Evolutionary conservation across 2,329 filamentous ascomycete species (phyloP), one percentile per base, ranked within the genome.

Genomic region (Mollisia scopiformis): DNA sequence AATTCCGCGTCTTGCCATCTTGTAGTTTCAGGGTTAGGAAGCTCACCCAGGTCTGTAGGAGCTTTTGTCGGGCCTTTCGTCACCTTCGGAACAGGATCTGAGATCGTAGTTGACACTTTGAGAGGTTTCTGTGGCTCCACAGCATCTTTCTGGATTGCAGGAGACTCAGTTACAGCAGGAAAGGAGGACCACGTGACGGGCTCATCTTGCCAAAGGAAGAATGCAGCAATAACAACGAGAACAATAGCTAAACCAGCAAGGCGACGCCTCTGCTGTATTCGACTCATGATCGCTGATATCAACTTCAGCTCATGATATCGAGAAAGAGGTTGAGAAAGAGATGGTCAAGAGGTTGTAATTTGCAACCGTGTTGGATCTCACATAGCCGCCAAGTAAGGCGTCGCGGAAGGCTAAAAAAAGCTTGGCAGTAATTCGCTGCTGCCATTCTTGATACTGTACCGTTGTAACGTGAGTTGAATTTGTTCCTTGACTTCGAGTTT

Each of bases 351-450:
- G 49, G 39, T 43, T n/a, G 39, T 43, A 43, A 21, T 10, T 19
- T 19, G n/a, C 16, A 19, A 43, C 6, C 10, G 50, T 31, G 27
- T 37, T 31, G 39, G 46, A 28, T 50, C n/a, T n/a, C 14, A 28
- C 37, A 39, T 14, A 37, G 19, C 50, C 28, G 30, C 50, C 21
- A 37, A n/a, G n/a, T n/a, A n/a, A n/a, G n/a, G n/a, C n/a, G n/a
- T n/a, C n/a, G n/a, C n/a, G n/a, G n/a, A n/a, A n/a, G n/a, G n/a
- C n/a, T n/a, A n/a, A n/a, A n/a, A 23, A 33, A 21, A 23, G 37
- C 50, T 53, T 53, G 50, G 50, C 50, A n/a, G n/a, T n/a, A 35
- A 35, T n/a, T 53, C 25, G 35, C 19, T 50, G 39, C n/a, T 43
- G 39, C 39, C 39, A 43, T 43, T 43, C 13, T 43, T n/a, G 39